Base-by-base conservation (phyloP, 768 basidiomycete genomes). In the Lactarius sanguifluus region DNA sequence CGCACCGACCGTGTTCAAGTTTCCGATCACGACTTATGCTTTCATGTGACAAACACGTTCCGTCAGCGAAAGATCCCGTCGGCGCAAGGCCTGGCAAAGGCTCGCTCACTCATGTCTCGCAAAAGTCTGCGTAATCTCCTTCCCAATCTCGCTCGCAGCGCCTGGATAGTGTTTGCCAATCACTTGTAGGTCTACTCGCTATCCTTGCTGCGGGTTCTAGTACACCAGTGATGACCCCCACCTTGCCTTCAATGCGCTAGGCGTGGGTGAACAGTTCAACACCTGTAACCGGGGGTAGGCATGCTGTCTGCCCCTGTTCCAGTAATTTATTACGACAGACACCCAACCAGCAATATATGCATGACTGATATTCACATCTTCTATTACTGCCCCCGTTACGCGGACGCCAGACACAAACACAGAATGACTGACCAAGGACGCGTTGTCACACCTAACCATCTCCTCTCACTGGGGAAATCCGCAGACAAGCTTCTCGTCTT, bases 11-110 rank as follows among this genome's bases (percentile, higher is more conserved):
- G 74, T 63, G 69, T 86, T 80, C 57, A 79, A 66, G 73, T 86
- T 85, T 30, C 82, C 85, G 70, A 86, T 82, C 56, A 85, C 73
- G 1, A 77, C 75, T 67, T 83, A 83, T 18, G 84, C 83, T n/a
- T 23, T 32, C 5, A n/a, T 23, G 23, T 5, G 38, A 40, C 12
- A 40, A 40, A 13, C 4, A 15, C 13, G 25, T 38, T 13, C 3
- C 12, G 36, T 38, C 36, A 25, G 50, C 23, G 50, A 52, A 25
- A 25, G 50, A 25, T 52, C 13, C 13, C 50, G 13, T 28, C 13
- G 23, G 34, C 41, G 20, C 52, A 62, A 23, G 16, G 18, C 36
- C 36, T 38, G 30, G 4, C 52, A 64, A 23, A 18, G 18, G 10
- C 36, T 38, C 25, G 4, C 41, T 57, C 61, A 84, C 85, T 83